These are phyloP conservation scores for Lithohypha guttulata DNA, from an alignment of 2,329 filamentous ascomycete species.

Conservation along the genomic window DNA sequence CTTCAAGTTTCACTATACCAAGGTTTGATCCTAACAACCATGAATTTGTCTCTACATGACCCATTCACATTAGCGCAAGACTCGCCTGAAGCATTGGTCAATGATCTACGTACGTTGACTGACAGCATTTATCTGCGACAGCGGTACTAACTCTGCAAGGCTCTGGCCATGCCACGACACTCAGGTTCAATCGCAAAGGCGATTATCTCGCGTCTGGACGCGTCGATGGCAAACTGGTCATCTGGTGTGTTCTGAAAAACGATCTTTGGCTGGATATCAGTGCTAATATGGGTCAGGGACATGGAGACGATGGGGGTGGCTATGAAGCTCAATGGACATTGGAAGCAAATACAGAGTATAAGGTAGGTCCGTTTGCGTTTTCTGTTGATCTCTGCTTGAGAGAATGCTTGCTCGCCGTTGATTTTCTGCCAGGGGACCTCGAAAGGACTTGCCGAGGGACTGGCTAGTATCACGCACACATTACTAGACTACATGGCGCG, in stretches of 20 bases:
- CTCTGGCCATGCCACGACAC: constrained; percentile 53
- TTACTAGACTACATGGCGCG: too few species aligned
- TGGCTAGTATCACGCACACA: too few species aligned
- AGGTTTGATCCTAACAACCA: too few species aligned
- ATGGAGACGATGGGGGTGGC: constrained; percentile 95
- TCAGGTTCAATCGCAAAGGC: constrained; percentile 86
- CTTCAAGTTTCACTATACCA: too few species aligned
- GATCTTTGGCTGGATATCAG: background rate
- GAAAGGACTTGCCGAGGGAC: too few species aligned
- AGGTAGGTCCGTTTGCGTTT: constrained; percentile 35
- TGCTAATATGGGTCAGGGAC: constrained; percentile 40
- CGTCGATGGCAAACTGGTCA: constrained; percentile 82
- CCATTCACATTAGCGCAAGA: constrained; percentile 65
- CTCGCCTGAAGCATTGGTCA: constrained; percentile 81
- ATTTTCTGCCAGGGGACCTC: too few species aligned
- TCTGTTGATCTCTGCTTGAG: too few species aligned
- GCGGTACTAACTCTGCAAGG: constrained; percentile 27
- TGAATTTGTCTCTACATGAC: constrained; percentile 64
- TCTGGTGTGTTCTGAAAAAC: constrained; percentile 39
- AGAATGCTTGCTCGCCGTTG: too few species aligned
- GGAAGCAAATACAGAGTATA: constrained; percentile 81
- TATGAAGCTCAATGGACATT: constrained; percentile 86
- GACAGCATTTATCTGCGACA: background rate
- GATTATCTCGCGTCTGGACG: constrained; percentile 91
- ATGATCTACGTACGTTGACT: constrained; percentile 61